Base-by-base conservation (phyloP, 148 eudicot genomes). In the Cornus suecica region DNA sequence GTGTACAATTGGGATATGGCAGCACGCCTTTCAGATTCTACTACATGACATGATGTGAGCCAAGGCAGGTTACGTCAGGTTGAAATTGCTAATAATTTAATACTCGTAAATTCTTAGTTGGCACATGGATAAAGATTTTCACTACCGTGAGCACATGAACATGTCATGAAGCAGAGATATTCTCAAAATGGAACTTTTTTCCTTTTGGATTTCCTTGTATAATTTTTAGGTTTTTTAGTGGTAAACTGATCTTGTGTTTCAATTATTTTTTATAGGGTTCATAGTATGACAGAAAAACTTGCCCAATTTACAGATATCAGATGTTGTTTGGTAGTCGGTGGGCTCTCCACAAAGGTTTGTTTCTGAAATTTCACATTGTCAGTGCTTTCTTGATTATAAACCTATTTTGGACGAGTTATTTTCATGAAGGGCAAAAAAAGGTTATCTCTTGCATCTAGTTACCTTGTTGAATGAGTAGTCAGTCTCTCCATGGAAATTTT, bases 221-320 rank as follows among this genome's bases (percentile, higher is more conserved):
- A 34, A 58, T 68, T 52, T 2, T 25, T 20, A 18, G 4, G 2
- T 24, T 37, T 37, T n/a, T 66, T 42, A 31, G 29, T 28, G 42
- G 67, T 58, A 18, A 65, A 26, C 42, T 58, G 9, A 45, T 20
- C 52, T 58, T 72, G 8, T 63, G 15, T 42, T 25, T 48, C 45
- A 28, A 74, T 65, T 78, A 18, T 74, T 65, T 18, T 54, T 82
- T 78, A 70, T 94, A 92, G 99, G 94, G 83, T 92, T 45, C 96
- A 90, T 79, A 91, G 99, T 83, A 94, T 94, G 99, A 80, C 84
- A 22, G 86, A 82, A 80, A 90, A 90, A 69, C 91, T 94, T 83
- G 94, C 97, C 65, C 96, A 94, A 74, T 92, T 89, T 86, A 85
- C 89, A 26, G 97, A 92, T 80, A 87, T 92, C 77, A 92, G 94